phyloP scores from a whole-genome alignment of 768 basidiomycete genomes.

The Steccherinum ochraceum region DNA sequence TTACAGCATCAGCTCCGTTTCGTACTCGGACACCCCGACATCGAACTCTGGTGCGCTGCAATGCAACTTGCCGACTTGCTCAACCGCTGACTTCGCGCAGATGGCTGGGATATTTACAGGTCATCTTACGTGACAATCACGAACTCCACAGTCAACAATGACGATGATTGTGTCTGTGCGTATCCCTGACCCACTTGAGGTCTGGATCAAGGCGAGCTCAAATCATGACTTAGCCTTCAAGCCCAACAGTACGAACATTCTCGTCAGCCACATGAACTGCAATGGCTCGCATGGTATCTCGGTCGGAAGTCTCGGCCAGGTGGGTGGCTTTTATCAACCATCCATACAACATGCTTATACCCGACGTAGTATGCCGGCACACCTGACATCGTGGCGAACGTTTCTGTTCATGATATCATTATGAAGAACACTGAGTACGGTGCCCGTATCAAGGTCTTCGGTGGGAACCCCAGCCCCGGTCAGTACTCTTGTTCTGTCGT shows the following conservation, averaged over 20 bases:
- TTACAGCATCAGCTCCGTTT: constrained; percentile 25
- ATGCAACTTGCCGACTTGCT: background rate
- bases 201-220: too few species aligned
- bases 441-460: constrained; percentile 47
- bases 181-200: too few species aligned
- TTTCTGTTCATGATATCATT: constrained; percentile 34
- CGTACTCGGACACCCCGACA: constrained; percentile 27
- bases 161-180: constrained; percentile 34
- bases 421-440: constrained; percentile 44
- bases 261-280: constrained; percentile 36
- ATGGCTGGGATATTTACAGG: constrained; percentile 47
- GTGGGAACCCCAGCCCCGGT: constrained; percentile 33
- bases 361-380: constrained; percentile 27
- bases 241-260: constrained; percentile 38
- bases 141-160: constrained; percentile 34
- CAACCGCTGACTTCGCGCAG: too few species aligned
- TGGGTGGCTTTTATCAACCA: constrained; percentile 1
- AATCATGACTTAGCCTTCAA: constrained; percentile 34
- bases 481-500: constrained; percentile 7
- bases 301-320: constrained; percentile 43
- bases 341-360: background rate
- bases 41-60: constrained; percentile 31
- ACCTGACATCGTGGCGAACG: constrained; percentile 39
- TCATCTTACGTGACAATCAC: constrained; percentile 28
- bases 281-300: constrained; percentile 42